A percentile compares a stretch with the other conserved stretches of the same genome.
Conservation (phyloP, 2,329 filamentous ascomycete species). For the Alternaria gaisen region DNA sequence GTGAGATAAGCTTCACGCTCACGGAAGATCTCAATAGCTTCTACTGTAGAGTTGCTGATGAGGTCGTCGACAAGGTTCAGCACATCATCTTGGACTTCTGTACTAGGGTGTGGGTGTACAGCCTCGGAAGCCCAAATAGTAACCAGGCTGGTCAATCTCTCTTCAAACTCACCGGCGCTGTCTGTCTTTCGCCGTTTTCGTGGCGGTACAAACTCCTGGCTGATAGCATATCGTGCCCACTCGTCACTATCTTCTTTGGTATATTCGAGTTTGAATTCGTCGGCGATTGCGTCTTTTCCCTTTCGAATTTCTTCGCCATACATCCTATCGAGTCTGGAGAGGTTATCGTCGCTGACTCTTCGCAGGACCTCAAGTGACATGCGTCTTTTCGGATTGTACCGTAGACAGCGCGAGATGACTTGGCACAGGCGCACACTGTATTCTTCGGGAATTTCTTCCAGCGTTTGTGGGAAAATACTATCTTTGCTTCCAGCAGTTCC, state of each 20-base stretch:
- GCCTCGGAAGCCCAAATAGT: background rate
- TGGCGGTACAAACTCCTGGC: background rate
- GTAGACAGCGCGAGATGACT: background rate
- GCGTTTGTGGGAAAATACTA: background rate
- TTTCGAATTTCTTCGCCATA: background rate
- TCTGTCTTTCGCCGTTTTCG: background rate
- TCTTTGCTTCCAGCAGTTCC: background rate
- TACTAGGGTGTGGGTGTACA: background rate
- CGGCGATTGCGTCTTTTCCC: background rate
- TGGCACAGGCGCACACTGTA: background rate
- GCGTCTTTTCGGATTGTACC: background rate
- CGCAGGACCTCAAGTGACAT: background rate
- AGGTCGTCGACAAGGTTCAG: background rate
- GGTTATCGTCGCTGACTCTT: background rate
- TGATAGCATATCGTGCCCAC: background rate
- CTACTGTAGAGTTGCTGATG: background rate
- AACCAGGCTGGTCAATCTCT: background rate
- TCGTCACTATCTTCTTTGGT: background rate
- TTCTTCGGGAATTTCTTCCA: background rate
- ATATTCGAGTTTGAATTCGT: background rate
- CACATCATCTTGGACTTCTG: background rate
- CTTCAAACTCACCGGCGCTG: background rate
- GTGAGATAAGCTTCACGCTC: background rate
- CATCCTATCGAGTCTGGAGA: background rate
- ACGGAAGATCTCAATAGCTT: fast-evolving